These are phyloP conservation scores for Plasmodium vinckei DNA, from an alignment of 169 alveolate genomes.

Conservation along the genomic window DNA sequence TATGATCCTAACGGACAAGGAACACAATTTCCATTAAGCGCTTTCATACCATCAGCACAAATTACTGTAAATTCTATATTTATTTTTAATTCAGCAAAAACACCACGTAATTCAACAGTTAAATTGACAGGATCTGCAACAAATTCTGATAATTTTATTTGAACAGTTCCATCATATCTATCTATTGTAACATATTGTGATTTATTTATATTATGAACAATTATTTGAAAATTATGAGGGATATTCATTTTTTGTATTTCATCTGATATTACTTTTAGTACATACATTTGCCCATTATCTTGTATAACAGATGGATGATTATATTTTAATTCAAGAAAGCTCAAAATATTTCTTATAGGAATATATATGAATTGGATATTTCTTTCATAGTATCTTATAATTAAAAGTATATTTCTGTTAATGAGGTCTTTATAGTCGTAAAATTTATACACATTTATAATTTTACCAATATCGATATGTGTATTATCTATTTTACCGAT, in stretches of 20 bases:
- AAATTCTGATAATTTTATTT: conserved; percentile 58
- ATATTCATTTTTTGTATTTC: conserved; percentile 65
- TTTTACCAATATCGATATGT: conserved; percentile 42
- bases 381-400: conserved; percentile 49
- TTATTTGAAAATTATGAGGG: conserved; percentile 59
- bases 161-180: conserved; percentile 52
- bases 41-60: conserved; percentile 80
- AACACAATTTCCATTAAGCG: conserved; percentile 69
- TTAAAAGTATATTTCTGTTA: conserved; percentile 57
- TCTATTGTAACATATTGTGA: conserved; percentile 52
- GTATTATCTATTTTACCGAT: conserved; percentile 60
- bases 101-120: conserved; percentile 65
- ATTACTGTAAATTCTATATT: conserved; percentile 70
- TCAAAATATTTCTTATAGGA: conserved; percentile 43
- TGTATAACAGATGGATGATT: conserved; percentile 48
- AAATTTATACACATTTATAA: conserved; percentile 43
- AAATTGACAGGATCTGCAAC: conserved; percentile 55
- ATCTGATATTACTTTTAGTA: conserved; percentile 49
- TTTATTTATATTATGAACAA: conserved; percentile 49
- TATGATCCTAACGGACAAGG: conserved; percentile 79
- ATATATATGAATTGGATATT: conserved; percentile 18
- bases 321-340: conserved; percentile 38
- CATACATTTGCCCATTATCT: conserved; percentile 30
- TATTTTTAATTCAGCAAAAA: conserved; percentile 65
- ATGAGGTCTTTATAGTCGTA: conserved; percentile 48